Evolutionary conservation across 352 stramenopile genomes (phyloP).

Genomic region (Aphanomyces cochlioides): DNA sequence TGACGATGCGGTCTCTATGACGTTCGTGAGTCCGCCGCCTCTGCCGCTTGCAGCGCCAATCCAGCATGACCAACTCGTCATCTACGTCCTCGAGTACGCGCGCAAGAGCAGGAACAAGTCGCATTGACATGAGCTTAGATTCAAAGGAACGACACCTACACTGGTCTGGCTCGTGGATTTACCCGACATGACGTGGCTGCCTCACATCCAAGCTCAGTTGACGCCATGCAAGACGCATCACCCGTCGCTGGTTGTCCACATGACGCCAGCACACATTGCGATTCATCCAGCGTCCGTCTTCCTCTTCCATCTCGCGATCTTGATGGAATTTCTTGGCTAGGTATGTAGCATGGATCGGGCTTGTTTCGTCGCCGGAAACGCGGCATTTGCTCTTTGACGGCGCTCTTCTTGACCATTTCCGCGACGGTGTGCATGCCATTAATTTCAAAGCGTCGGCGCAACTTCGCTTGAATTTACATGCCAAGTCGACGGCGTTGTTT

Average conservation of each 20-base stretch:
- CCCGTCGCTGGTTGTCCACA: conserved; percentile 53
- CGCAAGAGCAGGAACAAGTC: not conserved
- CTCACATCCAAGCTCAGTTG: not conserved
- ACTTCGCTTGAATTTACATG: conserved; percentile 11
- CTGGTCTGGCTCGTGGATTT: conserved; percentile 58
- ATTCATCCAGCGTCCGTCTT: conserved; percentile 35
- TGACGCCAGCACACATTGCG: conserved; percentile 41
- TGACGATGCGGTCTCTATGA: not conserved
- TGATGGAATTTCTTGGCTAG: conserved; percentile 36
- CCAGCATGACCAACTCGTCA: conserved; percentile 29
- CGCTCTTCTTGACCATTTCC: conserved; percentile 34
- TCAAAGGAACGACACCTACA: conserved; percentile 36
- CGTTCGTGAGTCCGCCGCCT: conserved; percentile 4
- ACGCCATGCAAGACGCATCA: conserved; percentile 36
- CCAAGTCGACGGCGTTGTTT: conserved; percentile 2
- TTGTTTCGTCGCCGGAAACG: not conserved
- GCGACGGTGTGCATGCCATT: conserved; percentile 27
- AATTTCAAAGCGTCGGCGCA: conserved; percentile 1
- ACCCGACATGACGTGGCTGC: conserved; percentile 11
- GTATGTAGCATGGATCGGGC: conserved; percentile 20
- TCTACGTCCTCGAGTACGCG: conserved; percentile 42
- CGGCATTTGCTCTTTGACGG: conserved; percentile 59
- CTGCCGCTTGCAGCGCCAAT: not conserved
- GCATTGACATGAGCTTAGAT: conserved; percentile 24
- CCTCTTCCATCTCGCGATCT: not conserved